Evolutionary conservation across 164 flowering plant species (phyloP).

Genomic region (Kingdonia uniflora): DNA sequence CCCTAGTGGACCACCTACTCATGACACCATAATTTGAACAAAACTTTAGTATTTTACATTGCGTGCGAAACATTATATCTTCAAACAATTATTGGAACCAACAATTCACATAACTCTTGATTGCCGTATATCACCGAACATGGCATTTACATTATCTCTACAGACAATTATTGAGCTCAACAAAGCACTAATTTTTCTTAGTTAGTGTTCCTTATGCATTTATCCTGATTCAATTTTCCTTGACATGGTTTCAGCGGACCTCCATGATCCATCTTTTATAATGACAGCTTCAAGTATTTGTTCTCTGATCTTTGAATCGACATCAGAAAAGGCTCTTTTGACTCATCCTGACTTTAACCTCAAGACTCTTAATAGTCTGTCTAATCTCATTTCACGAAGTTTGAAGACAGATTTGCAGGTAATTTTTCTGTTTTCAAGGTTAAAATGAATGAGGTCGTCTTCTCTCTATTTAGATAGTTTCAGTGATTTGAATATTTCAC

Average conservation of each 20-base stretch:
- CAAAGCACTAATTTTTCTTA: too few species aligned
- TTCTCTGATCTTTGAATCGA: slow-evolving; percentile 50
- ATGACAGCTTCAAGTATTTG: slow-evolving; percentile 89
- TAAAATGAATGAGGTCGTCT: background rate
- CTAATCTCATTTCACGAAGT: slow-evolving; percentile 54
- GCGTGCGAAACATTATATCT: too few species aligned
- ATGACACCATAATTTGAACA: too few species aligned
- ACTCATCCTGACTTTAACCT: slow-evolving; percentile 32
- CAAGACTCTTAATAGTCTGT: slow-evolving; percentile 26
- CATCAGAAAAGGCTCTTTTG: slow-evolving; percentile 68
- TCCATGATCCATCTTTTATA: slow-evolving; percentile 34
- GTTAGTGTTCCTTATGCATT: background rate
- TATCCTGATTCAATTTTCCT: slow-evolving; percentile 5
- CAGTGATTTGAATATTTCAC: background rate
- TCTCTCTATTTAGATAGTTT: background rate
- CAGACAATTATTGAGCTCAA: too few species aligned
- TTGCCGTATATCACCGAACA: too few species aligned
- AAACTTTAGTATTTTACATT: too few species aligned
- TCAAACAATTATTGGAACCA: too few species aligned
- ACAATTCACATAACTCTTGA: too few species aligned
- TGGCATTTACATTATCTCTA: too few species aligned
- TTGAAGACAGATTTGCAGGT: slow-evolving; percentile 47
- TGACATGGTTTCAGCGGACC: slow-evolving; percentile 26
- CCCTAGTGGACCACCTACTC: too few species aligned
- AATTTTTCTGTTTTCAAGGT: too few species aligned